A percentile compares a stretch with the other conserved stretches of the same genome.
Evolutionary conservation across 2,329 filamentous ascomycete species (phyloP).

Genomic region (Daldinia eschscholtzii): DNA sequence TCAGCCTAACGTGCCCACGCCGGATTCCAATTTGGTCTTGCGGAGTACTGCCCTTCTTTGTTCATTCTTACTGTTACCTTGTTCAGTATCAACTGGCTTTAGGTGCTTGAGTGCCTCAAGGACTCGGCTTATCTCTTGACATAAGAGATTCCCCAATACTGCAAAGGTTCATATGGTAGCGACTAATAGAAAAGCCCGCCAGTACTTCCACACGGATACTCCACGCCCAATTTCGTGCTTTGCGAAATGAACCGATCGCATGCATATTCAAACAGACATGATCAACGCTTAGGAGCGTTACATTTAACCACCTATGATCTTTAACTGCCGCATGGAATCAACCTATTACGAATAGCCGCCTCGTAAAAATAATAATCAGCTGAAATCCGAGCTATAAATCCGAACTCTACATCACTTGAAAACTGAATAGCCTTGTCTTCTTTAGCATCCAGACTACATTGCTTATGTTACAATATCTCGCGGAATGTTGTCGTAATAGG

Average conservation of each 20-base stretch:
- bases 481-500: not conserved
- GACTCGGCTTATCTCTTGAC: not conserved
- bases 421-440: not conserved
- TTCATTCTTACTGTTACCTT: not conserved
- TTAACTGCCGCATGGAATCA: not conserved
- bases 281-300: not conserved
- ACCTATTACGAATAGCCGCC: not conserved
- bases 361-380: not conserved
- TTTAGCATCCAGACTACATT: not conserved
- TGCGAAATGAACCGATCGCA: not conserved
- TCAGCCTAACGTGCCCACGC: not conserved
- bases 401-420: not conserved
- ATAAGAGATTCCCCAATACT: not conserved
- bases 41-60: not conserved
- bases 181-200: conserved; percentile 22
- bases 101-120: not conserved
- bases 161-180: conserved; percentile 1
- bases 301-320: not conserved
- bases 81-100: not conserved
- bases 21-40: not conserved
- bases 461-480: not conserved
- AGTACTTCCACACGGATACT: conserved; percentile 16
- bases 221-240: conserved; percentile 3
- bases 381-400: not conserved
- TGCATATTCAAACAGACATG: not conserved